Evolutionary conservation across 1,139 yeast genomes (phyloP), one percentile per base, ranked within the genome.

Genomic region (Magnusiomyces suaveolens): DNA sequence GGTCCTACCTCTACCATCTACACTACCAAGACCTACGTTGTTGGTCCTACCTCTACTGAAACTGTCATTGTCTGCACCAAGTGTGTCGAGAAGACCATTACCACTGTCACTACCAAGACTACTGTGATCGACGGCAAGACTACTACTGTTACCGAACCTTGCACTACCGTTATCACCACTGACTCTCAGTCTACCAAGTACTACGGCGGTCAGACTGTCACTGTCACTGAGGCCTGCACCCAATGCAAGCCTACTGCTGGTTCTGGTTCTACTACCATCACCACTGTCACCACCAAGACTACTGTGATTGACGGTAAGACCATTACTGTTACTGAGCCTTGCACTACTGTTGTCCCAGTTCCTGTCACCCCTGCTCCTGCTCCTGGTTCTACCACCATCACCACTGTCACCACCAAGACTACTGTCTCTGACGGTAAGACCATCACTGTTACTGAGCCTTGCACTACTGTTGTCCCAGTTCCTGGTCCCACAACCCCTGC

Each of bases 161-260:
- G 56, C 46, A 41, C 47, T 8, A 50, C 47, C 26, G 52, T 54
- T 26, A 54, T 53, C 43, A 55, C 57, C 47, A 54, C 18, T 18
- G 50, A 47, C 25, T n/a, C 21, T 23, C n/a, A 14, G 29, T 18
- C 26, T 18, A 47, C 50, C 43, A 20, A 18, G 21, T 33, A 33
- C 43, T n/a, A 33, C 29, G 50, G 50, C 16, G 50, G 50, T 21
- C 21, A 33, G 43, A 49, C 54, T 12, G 52, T 52, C 26, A 55
- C 57, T 21, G 57, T 55, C 47, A 53, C 55, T 43, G 57, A 52
- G 48, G 55, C 55, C 25, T 52, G 55, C 29, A 46, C 10, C 14
- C 48, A 46, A 38, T 32, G 24, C 36, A 12, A 41, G 24, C 46
- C 18, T 3, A 23, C 48, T 3, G 2, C 36, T n/a, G n/a, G n/a